Evolutionary conservation across 768 basidiomycete genomes (phyloP).

Genomic region (Pleurotus sapidus): DNA sequence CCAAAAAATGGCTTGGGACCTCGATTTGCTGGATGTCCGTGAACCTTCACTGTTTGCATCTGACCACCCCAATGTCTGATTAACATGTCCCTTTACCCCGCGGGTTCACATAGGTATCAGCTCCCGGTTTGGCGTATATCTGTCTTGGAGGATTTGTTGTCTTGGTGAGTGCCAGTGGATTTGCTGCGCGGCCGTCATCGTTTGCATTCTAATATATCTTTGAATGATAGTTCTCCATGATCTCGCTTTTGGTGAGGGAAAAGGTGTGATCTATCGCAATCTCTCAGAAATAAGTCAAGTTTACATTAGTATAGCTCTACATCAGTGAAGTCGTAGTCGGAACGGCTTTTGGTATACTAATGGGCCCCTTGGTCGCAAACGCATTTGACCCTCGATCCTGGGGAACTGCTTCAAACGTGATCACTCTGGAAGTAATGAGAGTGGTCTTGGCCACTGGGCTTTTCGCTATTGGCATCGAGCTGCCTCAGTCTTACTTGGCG

Average conservation of each 20-base stretch:
- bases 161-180: constrained; percentile 21
- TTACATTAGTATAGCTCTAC: constrained; percentile 50
- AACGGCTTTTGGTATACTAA: constrained; percentile 61
- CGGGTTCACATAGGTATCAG: constrained; percentile 39
- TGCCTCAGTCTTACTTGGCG: constrained; percentile 82
- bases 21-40: not conserved
- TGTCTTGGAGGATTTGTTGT: constrained; percentile 56
- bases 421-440: constrained; percentile 89
- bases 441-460: constrained; percentile 89
- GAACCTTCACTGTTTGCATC: not conserved
- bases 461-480: constrained; percentile 93
- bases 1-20: not conserved
- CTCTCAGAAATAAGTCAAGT: not conserved
- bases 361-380: constrained; percentile 71
- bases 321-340: constrained; percentile 95
- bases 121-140: constrained; percentile 55
- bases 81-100: not conserved
- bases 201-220: not conserved
- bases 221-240: constrained; percentile 70
- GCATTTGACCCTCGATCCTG: constrained; percentile 79
- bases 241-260: constrained; percentile 82
- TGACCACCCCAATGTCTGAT: not conserved
- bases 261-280: constrained; percentile 37
- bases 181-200: not conserved
- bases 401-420: constrained; percentile 46